Conservation (phyloP, 306 rosid genomes). For the Pterocarpus santalinus region DNA sequence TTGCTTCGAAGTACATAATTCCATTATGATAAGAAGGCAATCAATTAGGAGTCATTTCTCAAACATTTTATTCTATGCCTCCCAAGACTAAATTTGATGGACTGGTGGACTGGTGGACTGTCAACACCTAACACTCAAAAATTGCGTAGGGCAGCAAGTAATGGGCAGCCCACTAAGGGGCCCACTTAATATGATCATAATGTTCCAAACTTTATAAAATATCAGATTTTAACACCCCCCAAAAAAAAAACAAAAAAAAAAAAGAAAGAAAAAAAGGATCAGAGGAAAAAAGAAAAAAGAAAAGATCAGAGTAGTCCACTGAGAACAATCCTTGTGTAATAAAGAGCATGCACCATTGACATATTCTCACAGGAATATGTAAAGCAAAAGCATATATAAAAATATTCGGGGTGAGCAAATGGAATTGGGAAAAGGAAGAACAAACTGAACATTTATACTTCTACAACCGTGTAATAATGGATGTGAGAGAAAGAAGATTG, state of each 20-base stretch:
- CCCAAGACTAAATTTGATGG: background rate
- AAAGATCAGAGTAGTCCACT: background rate
- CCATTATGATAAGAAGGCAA: slow-evolving; percentile 35
- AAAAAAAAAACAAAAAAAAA: background rate
- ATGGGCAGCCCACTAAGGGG: slow-evolving; percentile 28
- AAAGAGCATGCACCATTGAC: background rate
- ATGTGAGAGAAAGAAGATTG: slow-evolving; percentile 21
- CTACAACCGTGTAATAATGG: slow-evolving; percentile 25
- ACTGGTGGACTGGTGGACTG: slow-evolving; percentile 40
- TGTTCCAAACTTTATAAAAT: background rate
- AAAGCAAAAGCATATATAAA: background rate
- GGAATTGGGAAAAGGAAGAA: slow-evolving; percentile 31
- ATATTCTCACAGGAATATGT: slow-evolving; percentile 8
- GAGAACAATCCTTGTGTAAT: background rate
- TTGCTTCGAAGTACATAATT: slow-evolving; percentile 41
- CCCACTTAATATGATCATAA: slow-evolving; percentile 43
- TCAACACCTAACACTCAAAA: slow-evolving; percentile 8
- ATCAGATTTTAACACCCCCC: background rate
- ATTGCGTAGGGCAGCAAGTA: slow-evolving; percentile 8
- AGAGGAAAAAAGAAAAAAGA: background rate
- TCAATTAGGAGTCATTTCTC: slow-evolving; percentile 17
- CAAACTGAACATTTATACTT: slow-evolving; percentile 23
- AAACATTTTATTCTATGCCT: slow-evolving; percentile 40
- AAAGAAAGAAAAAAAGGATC: too few relatives aligned
- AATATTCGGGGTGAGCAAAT: background rate